Percentiles rank a stretch among this genome's conserved stretches.
These are phyloP conservation scores for Fraxinus pennsylvanica DNA, from an alignment of 257 asterid species.

Conservation along the genomic window DNA sequence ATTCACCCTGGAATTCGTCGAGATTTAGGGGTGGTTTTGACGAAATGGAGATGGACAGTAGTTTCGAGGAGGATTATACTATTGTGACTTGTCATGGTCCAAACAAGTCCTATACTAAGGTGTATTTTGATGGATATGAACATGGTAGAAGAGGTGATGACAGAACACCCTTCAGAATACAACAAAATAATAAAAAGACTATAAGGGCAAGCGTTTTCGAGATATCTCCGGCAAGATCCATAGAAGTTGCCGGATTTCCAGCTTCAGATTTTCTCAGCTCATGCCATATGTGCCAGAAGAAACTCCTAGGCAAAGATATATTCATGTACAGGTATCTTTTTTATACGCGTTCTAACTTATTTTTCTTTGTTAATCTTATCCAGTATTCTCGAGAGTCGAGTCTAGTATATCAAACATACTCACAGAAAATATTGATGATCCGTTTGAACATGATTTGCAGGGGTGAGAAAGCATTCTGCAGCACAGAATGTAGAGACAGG, in stretches of 20 bases:
- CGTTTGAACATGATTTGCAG: constrained; percentile 37
- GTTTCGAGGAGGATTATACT: constrained; percentile 60
- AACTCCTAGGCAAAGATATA: constrained; percentile 78
- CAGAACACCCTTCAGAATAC: constrained; percentile 31
- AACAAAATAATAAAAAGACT: constrained; percentile 10
- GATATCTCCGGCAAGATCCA: constrained; percentile 58
- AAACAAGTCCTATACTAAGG: constrained; percentile 51
- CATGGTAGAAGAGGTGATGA: constrained; percentile 14
- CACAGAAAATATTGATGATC: background rate
- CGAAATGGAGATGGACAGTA: constrained; percentile 36
- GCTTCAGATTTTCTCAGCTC: constrained; percentile 66
- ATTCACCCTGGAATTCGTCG: constrained; percentile 16
- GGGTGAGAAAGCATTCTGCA: constrained; percentile 87
- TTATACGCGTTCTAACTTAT: no score
- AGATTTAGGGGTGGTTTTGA: constrained; percentile 18
- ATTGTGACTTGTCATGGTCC: constrained; percentile 67
- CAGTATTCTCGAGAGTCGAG: background rate
- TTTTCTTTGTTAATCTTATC: no score
- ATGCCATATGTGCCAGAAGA: constrained; percentile 68
- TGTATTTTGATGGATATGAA: constrained; percentile 22
- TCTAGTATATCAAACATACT: no score
- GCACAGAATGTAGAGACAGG: constrained; percentile 68
- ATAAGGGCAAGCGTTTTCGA: constrained; percentile 49
- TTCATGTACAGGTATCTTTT: constrained; percentile 72
- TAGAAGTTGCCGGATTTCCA: constrained; percentile 40